Percentiles rank a stretch among this genome's conserved stretches.
Conservation (phyloP, 2,329 filamentous ascomycete genomes). For the Phialophora expanda region DNA sequence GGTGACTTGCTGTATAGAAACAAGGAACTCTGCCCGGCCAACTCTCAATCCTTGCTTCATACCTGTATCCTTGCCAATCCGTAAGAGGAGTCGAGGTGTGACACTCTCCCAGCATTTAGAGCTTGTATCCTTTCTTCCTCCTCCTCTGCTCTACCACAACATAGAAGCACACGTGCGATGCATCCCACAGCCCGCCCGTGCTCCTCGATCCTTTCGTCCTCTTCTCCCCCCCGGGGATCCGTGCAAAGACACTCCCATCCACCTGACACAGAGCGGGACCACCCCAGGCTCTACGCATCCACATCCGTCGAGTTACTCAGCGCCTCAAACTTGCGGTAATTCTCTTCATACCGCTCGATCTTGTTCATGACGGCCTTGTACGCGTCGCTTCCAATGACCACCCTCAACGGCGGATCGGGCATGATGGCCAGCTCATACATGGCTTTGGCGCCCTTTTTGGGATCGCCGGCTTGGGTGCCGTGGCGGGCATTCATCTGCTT, state of each 20-base stretch:
- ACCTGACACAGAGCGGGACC: neutral
- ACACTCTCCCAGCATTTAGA: neutral
- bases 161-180: neutral
- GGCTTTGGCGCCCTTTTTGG: conserved; percentile 42
- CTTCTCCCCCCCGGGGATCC: too few relatives aligned
- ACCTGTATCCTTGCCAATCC: too few relatives aligned
- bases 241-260: neutral
- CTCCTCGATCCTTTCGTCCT: too few relatives aligned
- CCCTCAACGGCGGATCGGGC: conserved; percentile 34
- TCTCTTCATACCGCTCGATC: conserved; percentile 37
- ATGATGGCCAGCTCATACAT: conserved; percentile 43
- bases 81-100: neutral
- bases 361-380: conserved; percentile 38
- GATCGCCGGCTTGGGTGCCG: conserved; percentile 42
- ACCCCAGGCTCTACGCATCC: conserved; percentile 23
- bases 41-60: neutral
- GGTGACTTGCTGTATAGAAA: conserved; percentile 4
- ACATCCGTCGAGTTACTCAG: conserved; percentile 38
- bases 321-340: conserved; percentile 35
- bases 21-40: neutral
- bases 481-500: conserved; percentile 38
- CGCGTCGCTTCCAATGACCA: conserved; percentile 37
- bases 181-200: too few relatives aligned
- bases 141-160: neutral
- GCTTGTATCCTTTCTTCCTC: neutral